Conservation (phyloP, 441 rosid species). For the Mallotus japonicus region DNA sequence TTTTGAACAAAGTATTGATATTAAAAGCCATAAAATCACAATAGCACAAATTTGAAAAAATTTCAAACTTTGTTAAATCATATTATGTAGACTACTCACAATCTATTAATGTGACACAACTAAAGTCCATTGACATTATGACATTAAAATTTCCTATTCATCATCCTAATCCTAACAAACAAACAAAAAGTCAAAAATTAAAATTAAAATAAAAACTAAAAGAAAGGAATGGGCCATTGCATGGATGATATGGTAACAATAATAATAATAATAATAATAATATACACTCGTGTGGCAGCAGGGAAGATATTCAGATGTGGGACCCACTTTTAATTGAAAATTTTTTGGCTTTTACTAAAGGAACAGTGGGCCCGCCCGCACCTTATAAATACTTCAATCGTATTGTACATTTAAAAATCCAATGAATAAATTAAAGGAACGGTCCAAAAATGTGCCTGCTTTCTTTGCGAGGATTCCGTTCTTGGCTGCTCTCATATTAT, state of each 20-base stretch:
- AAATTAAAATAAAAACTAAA: no score
- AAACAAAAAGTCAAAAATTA: not conserved
- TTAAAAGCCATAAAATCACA: no score
- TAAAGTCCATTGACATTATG: not conserved
- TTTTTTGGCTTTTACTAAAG: not conserved
- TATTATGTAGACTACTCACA: not conserved
- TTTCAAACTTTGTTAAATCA: not conserved
- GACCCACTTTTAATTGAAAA: not conserved
- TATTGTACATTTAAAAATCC: no score
- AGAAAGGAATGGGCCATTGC: no score
- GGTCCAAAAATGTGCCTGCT: slow-evolving; percentile 37
- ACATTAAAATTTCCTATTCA: not conserved
- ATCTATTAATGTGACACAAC: not conserved
- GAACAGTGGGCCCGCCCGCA: not conserved
- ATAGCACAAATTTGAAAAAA: not conserved
- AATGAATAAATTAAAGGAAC: not conserved
- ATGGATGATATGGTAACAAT: no score
- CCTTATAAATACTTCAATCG: no score
- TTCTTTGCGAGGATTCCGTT: slow-evolving; percentile 54
- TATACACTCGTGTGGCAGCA: not conserved
- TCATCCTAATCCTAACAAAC: not conserved
- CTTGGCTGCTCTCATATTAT: slow-evolving; percentile 11
- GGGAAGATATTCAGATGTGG: not conserved
- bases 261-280: not conserved
- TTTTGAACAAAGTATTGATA: no score